phyloP scores from a whole-genome alignment of 441 rosid species.

The Erodium trifolium region DNA sequence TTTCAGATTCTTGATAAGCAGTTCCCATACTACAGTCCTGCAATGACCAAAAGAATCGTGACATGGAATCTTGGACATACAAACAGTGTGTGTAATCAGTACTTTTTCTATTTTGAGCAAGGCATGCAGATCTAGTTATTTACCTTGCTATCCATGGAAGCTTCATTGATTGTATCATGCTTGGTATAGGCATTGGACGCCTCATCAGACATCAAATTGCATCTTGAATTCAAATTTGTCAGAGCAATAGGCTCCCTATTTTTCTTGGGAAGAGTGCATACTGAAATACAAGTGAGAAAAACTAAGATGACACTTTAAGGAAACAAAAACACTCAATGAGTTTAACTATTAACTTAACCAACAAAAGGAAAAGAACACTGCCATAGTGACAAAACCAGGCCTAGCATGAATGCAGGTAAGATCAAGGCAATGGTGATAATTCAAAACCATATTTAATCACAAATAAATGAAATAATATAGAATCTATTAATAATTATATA shows the following conservation, averaged over 20 bases:
- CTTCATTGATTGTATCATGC: constrained; percentile 21
- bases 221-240: constrained; percentile 25
- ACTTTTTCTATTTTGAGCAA: neutral
- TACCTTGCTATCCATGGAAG: constrained; percentile 37
- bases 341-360: neutral
- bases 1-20: constrained; percentile 25
- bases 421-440: neutral
- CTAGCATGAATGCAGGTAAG: neutral
- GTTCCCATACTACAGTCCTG: constrained; percentile 38
- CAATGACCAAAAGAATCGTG: constrained; percentile 20
- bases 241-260: constrained; percentile 24
- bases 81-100: neutral
- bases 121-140: neutral
- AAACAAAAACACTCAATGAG: neutral
- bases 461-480: neutral
- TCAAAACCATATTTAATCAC: neutral
- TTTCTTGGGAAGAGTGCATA: constrained; percentile 32
- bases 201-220: constrained; percentile 24
- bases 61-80: constrained; percentile 4
- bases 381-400: neutral
- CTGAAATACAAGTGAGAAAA: constrained; percentile 19
- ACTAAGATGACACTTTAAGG: constrained; percentile 3
- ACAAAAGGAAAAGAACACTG: neutral
- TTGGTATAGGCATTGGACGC: constrained; percentile 22
- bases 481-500: neutral